A percentile compares a stretch with the other conserved stretches of the same genome.
These are phyloP conservation scores for Ensete ventricosum DNA, from an alignment of 176 grass and related monocot genomes.

Conservation along the genomic window DNA sequence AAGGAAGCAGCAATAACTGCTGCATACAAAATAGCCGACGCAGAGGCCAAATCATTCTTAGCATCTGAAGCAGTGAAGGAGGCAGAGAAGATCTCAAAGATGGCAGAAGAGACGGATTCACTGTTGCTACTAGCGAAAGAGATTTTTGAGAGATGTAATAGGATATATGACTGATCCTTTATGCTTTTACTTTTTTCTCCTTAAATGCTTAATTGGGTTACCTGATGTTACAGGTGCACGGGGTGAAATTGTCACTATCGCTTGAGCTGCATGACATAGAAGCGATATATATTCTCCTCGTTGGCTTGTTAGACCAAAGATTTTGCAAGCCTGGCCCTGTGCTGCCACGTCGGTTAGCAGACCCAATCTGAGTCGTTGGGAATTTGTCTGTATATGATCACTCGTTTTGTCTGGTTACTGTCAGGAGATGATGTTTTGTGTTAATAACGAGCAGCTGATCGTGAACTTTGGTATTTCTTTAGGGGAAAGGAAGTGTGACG, in stretches of 20 bases:
- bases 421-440: no score
- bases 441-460: no score
- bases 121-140: slow-evolving; percentile 51
- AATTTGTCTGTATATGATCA: no score
- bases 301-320: no score
- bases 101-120: slow-evolving; percentile 60
- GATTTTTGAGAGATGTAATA: slow-evolving; percentile 66
- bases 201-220: slow-evolving; percentile 1
- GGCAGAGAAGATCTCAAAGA: slow-evolving; percentile 52
- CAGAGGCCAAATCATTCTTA: slow-evolving; percentile 64
- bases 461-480: no score
- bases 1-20: slow-evolving; percentile 48
- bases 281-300: no score
- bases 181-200: background rate
- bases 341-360: no score
- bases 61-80: slow-evolving; percentile 71
- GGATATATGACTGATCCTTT: slow-evolving; percentile 3
- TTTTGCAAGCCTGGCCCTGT: no score
- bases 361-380: no score
- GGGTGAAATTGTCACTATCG: slow-evolving; percentile 39
- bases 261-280: slow-evolving; percentile 9
- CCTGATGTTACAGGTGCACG: slow-evolving; percentile 38
- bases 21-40: slow-evolving; percentile 64
- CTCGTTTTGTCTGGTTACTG: no score
- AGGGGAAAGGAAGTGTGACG: no score